phyloP scores from a whole-genome alignment of 2,329 filamentous ascomycete genomes.

The Aspergillus flavus region DNA sequence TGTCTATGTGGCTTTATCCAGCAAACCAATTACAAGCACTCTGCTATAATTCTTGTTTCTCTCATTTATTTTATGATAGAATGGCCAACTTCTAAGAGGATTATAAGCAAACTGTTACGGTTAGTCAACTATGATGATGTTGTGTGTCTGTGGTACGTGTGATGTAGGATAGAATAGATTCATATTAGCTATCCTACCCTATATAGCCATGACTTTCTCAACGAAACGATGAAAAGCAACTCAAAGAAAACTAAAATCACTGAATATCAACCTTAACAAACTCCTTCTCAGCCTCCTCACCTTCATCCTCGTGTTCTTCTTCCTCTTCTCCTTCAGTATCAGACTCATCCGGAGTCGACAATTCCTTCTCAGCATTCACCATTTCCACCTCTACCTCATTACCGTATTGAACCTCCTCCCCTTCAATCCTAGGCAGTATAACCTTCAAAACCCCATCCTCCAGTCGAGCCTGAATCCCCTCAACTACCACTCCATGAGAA shows the following conservation, averaged over 20 bases:
- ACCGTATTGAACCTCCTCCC: background rate
- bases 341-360: background rate
- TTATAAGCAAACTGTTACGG: background rate
- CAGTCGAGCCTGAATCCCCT: background rate
- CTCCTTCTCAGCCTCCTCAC: background rate
- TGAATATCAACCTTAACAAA: background rate
- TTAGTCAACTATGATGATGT: background rate
- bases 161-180: background rate
- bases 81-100: background rate
- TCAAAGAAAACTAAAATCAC: background rate
- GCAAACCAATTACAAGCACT: no score
- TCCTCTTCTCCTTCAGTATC: background rate
- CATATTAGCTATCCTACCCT: background rate
- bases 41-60: no score
- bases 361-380: background rate
- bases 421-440: background rate
- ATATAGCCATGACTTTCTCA: background rate
- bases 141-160: background rate
- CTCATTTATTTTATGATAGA: background rate
- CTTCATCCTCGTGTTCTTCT: background rate
- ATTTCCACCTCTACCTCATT: background rate
- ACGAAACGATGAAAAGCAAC: background rate
- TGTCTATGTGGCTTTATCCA: no score
- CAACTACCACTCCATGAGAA: background rate
- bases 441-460: background rate